Evolutionary conservation across 805 yeast species (phyloP).

Genomic region (Starmerella vaccinii): DNA sequence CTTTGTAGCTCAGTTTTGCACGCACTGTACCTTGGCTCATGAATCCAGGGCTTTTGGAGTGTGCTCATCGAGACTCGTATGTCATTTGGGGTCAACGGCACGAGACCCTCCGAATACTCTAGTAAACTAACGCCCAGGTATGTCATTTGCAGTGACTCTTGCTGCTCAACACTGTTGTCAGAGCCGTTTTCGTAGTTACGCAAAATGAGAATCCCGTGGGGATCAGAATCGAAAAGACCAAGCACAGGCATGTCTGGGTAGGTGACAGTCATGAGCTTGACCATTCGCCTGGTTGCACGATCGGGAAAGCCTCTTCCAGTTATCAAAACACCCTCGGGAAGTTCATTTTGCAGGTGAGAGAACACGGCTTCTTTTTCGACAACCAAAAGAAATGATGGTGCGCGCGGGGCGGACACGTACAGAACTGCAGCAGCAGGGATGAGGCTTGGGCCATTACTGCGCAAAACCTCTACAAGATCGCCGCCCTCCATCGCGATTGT

Average conservation of each 20-base stretch:
- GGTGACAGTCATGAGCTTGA: slow-evolving; percentile 28
- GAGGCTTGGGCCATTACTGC: slow-evolving; percentile 25
- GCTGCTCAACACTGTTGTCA: slow-evolving; percentile 13
- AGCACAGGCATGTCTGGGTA: slow-evolving; percentile 34
- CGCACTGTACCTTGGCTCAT: slow-evolving; percentile 14
- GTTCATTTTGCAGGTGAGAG: slow-evolving; percentile 27
- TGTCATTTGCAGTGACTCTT: slow-evolving; percentile 15
- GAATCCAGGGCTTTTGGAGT: slow-evolving; percentile 26
- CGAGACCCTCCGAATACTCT: slow-evolving; percentile 33
- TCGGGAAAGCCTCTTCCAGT: slow-evolving; percentile 68
- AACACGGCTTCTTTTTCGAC: slow-evolving; percentile 45
- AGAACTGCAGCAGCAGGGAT: slow-evolving; percentile 33
- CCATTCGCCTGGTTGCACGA: slow-evolving; percentile 39
- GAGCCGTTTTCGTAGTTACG: slow-evolving; percentile 31
- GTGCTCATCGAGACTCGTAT: slow-evolving; percentile 29
- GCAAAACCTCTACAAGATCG: slow-evolving; percentile 14
- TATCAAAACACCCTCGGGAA: slow-evolving; percentile 31
- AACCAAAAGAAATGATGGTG: slow-evolving; percentile 33
- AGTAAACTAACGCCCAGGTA: slow-evolving; percentile 38
- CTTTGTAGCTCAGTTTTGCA: slow-evolving; percentile 43
- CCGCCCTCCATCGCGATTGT: slow-evolving; percentile 17
- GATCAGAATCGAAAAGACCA: slow-evolving; percentile 54
- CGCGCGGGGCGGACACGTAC: slow-evolving; percentile 19
- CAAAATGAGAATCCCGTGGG: slow-evolving; percentile 50
- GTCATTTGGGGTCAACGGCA: slow-evolving; percentile 29